These are phyloP conservation scores for Pythium aristosporum DNA, from an alignment of 352 stramenopile species.

Conservation along the genomic window DNA sequence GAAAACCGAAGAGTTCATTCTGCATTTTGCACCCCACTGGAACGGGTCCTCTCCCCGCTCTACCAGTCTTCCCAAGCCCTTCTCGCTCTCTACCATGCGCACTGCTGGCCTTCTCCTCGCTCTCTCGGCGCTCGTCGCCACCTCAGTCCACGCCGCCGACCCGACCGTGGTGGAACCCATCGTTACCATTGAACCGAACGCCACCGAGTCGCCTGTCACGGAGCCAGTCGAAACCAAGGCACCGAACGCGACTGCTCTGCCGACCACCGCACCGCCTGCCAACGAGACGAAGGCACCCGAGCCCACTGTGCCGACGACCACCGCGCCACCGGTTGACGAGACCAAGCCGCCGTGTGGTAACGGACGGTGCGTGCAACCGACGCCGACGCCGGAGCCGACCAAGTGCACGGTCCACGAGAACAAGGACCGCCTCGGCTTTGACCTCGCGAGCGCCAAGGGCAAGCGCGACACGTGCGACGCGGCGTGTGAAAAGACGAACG, in stretches of 20 bases:
- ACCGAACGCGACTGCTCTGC: not conserved
- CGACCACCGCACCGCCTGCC: no score
- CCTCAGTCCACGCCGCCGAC: not conserved
- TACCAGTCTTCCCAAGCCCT: not conserved
- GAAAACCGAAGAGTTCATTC: not conserved
- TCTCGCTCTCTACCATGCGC: conserved; percentile 10
- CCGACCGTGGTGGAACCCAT: not conserved
- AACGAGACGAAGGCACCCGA: no score
- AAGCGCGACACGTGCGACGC: not conserved
- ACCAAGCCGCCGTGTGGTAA: not conserved
- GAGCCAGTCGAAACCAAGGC: not conserved
- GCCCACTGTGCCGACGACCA: no score
- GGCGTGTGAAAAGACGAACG: not conserved
- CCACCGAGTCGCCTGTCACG: not conserved
- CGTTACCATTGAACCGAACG: not conserved
- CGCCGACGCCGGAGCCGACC: not conserved
- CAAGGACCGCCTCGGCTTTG: conserved; percentile 19
- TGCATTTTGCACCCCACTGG: conserved; percentile 3
- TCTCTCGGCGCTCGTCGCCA: conserved; percentile 1
- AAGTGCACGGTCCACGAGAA: conserved; percentile 11
- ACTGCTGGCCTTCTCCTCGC: conserved; percentile 18
- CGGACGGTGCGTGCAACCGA: no score
- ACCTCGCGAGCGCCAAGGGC: conserved; percentile 9
- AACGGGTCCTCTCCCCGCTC: not conserved
- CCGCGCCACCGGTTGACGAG: not conserved